Evolutionary conservation across 148 eudicot species (phyloP), one percentile per base, ranked within the genome.

Genomic region (Cornus suecica): DNA sequence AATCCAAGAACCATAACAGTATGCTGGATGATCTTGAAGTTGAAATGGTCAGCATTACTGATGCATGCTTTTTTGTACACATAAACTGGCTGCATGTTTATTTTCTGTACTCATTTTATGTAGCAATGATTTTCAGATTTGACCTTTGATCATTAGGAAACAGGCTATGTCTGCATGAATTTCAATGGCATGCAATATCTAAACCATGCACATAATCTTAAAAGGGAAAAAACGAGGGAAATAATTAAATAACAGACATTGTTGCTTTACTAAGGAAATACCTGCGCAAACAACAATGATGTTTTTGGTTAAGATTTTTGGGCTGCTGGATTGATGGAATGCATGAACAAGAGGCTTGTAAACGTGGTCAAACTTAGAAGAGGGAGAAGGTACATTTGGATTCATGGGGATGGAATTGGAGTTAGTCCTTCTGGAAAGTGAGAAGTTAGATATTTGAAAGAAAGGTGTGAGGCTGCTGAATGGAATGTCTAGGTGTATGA

Each of bases 21-120:
- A 65, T 83, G 76, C 77, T 81, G 74, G 72, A 78, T 76, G 86
- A 87, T 74, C 71, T 84, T 72, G 89, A 68, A 25, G 69, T 58
- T 65, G 81, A 82, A 48, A 65, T 45, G 86, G 94, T 92, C 69
- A 69, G 65, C 66, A 54, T 61, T 70, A 16, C 24, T 61, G 4
- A 13, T 66, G 29, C 60, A n/a, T 31, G 23, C 25, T 48, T 60
- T 20, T 31, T 31, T 6, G 22, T 60, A 26, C 9, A 20, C 66
- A 23, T 15, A 15, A 71, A 71, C 29, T 61, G 28, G 8, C 26
- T 37, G 26, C 9, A 5, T 2, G 14, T 15, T 37, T 42, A 15
- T 58, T 72, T 72, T 66, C 31, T 23, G n/a, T 37, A 23, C 13
- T 24, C 30, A 20, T 23, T 32, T 34, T 18, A 16, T 60, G 22